phyloP scores from a whole-genome alignment of 1,139 yeast genomes.

The Pichia cactophila region DNA sequence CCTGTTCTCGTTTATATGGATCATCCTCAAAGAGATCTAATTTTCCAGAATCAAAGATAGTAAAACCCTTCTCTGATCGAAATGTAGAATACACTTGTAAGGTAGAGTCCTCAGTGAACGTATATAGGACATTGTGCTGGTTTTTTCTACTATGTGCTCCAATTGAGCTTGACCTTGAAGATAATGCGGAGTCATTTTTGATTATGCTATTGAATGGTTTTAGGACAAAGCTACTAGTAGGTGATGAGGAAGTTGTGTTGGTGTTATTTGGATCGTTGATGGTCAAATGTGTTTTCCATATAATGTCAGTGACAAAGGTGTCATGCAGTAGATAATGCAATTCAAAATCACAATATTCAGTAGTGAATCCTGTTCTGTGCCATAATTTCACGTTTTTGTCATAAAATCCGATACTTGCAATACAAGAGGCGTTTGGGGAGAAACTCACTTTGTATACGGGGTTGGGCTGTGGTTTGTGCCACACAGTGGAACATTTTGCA shows the following conservation, averaged over 20 bases:
- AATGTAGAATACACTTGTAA: conserved; percentile 70
- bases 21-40: conserved; percentile 35
- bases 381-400: conserved; percentile 72
- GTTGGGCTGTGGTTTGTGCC: conserved; percentile 50
- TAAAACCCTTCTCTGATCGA: conserved; percentile 51
- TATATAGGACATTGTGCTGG: conserved; percentile 46
- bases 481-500: conserved; percentile 33
- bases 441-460: conserved; percentile 49
- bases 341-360: conserved; percentile 62
- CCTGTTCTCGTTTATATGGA: conserved; percentile 19
- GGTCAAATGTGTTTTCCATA: conserved; percentile 40
- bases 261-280: conserved; percentile 1
- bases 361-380: conserved; percentile 67
- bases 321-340: conserved; percentile 63
- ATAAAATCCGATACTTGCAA: conserved; percentile 55
- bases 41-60: conserved; percentile 54
- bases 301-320: conserved; percentile 43
- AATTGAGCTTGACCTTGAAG: conserved; percentile 13
- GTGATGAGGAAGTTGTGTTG: conserved; percentile 1
- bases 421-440: conserved; percentile 57
- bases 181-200: conserved; percentile 13
- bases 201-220: conserved; percentile 25
- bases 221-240: conserved; percentile 14
- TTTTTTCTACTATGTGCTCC: conserved; percentile 12
- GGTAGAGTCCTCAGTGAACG: conserved; percentile 47